Conservation (phyloP, 2,329 filamentous ascomycete genomes). For the Corynespora cassiicola region DNA sequence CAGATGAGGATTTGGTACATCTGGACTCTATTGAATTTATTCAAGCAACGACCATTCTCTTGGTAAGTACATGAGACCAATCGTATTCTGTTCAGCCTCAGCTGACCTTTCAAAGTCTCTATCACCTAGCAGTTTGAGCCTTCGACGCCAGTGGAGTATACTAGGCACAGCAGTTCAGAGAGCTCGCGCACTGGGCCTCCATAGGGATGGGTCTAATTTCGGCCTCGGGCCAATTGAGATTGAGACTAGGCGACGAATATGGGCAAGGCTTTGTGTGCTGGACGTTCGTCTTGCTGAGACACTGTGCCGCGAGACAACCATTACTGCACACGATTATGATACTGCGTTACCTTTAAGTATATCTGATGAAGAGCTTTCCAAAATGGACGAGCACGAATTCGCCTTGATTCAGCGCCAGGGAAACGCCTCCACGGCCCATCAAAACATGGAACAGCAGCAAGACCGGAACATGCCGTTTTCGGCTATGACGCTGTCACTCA, state of each 20-base stretch:
- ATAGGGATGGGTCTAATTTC: conserved; percentile 61
- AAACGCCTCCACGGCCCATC: conserved; percentile 9
- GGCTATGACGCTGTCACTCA: conserved; percentile 18
- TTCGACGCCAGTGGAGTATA: conserved; percentile 19
- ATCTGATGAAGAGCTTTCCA: conserved; percentile 65
- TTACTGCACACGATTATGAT: conserved; percentile 73
- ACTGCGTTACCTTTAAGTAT: conserved; percentile 73
- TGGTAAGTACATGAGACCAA: conserved; percentile 23
- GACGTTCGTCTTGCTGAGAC: conserved; percentile 75
- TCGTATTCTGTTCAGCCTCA: no score
- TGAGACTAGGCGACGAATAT: conserved; percentile 72
- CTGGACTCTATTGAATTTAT: conserved; percentile 19
- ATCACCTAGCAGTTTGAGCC: no score
- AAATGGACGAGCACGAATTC: conserved; percentile 15
- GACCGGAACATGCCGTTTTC: conserved; percentile 20
- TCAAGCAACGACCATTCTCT: conserved; percentile 21
- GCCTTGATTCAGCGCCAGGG: conserved; percentile 6
- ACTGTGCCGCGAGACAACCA: conserved; percentile 71
- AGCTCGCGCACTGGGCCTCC: conserved; percentile 23
- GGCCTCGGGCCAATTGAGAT: conserved; percentile 70
- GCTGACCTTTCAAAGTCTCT: no score
- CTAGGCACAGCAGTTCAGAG: conserved; percentile 21
- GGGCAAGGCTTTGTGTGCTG: conserved; percentile 77
- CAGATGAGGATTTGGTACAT: conserved; percentile 11
- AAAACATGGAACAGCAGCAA: conserved; percentile 20